Evolutionary conservation across 2,329 filamentous ascomycete genomes (phyloP).

Genomic region (Penicillium hesseltinei): DNA sequence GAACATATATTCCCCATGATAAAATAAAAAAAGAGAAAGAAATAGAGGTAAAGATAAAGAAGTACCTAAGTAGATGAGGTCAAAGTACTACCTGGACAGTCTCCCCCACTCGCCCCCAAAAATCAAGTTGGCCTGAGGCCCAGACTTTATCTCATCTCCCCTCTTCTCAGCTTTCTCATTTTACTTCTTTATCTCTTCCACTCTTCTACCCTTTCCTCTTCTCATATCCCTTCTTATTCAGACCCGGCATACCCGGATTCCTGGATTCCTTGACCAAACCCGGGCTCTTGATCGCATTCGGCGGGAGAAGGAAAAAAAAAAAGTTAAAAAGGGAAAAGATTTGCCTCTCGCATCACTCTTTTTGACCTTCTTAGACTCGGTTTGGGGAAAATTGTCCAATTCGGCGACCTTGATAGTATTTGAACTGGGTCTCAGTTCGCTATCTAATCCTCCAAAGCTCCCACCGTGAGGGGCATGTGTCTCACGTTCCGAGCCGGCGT

Average conservation of each 20-base stretch:
- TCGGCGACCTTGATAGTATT: neutral
- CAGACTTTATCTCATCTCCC: conserved; percentile 13
- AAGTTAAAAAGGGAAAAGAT: conserved; percentile 28
- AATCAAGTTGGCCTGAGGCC: conserved; percentile 20
- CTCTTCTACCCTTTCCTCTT: neutral
- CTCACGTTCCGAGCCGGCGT: conserved; percentile 24
- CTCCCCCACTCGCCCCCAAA: conserved; percentile 7
- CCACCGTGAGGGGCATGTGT: conserved; percentile 35
- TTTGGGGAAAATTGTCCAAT: neutral
- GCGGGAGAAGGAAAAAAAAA: conserved; percentile 10
- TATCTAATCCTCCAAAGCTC: conserved; percentile 6
- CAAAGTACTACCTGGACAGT: neutral
- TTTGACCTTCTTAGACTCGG: conserved; percentile 9
- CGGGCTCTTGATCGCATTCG: conserved; percentile 19
- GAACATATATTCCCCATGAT: neutral
- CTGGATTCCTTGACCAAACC: conserved; percentile 7
- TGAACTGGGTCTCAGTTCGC: neutral
- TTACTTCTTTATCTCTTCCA: neutral
- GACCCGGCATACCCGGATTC: neutral
- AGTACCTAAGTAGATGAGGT: neutral
- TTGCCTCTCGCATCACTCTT: conserved; percentile 31
- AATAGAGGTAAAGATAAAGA: too few relatives aligned
- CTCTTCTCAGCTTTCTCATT: conserved; percentile 12
- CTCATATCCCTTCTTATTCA: neutral
- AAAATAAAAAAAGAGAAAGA: neutral